Evolutionary conservation across 2,329 filamentous ascomycete species (phyloP), one percentile per base, ranked within the genome.

Genomic region (Penicillium brasilianum): DNA sequence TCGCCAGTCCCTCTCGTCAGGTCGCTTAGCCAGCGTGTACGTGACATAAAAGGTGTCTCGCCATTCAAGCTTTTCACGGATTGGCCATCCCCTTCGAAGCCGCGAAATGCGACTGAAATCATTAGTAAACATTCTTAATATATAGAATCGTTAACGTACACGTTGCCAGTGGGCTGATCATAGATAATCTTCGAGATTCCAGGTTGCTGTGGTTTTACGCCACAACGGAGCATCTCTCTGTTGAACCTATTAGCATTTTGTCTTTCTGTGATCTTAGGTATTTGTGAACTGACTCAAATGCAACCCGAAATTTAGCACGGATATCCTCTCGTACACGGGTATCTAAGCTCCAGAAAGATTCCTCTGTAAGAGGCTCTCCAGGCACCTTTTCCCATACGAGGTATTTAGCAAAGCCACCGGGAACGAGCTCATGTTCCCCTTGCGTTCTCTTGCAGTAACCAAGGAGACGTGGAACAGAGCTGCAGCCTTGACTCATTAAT

Each of bases 311-410:
- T 44, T 64, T 59, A 18, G 41, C 37, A 60, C 66, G 66, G 43
- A 67, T 68, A 43, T 62, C 57, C 2, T 65, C 25, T 9, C 64
- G 62, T 41, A 11, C 37, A 16, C 10, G 44, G 20, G 20, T 14
- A 64, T 64, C 64, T 28, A 66, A 63, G 55, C 58, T 41, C 62
- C 61, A 67, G 58, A 66, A 67, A 22, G 59, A 60, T 53, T 63
- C 61, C 55, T 55, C n/a, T 43, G 59, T 60, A n/a, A 65, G 56
- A 56, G 65, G 50, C 51, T 60, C 53, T 48, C 60, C 58, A 18
- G 63, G 60, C 37, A 63, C 64, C 51, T 64, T 63, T 60, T 68
- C 64, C 64, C 63, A 66, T 22, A 65, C 60, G 25, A 66, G 32
- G 52, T 64, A 68, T 62, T 32, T 58, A 11, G 66, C 20, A 41